A percentile compares a stretch with the other conserved stretches of the same genome.
Evolutionary conservation across 768 basidiomycete genomes (phyloP).

Genomic region (Pleurotus tuber-regium): DNA sequence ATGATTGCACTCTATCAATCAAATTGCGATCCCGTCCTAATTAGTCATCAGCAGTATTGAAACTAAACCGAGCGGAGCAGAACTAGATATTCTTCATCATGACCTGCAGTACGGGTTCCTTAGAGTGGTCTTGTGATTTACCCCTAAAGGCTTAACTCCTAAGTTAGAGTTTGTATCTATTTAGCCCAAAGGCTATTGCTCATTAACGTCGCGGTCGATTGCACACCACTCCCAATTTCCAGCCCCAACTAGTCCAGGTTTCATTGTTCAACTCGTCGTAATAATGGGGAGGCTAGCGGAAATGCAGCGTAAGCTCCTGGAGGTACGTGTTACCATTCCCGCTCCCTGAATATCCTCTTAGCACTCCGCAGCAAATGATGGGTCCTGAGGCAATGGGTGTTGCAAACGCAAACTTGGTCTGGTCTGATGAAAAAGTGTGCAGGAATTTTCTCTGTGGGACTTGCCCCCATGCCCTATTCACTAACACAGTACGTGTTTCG

Average conservation of each 20-base stretch:
- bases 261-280: too few species aligned
- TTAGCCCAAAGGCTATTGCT: not conserved
- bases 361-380: slow-evolving; percentile 89
- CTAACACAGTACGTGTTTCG: slow-evolving; percentile 79
- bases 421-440: slow-evolving; percentile 98
- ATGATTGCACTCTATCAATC: too few species aligned
- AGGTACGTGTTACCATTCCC: slow-evolving; percentile 25
- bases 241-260: too few species aligned
- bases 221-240: too few species aligned
- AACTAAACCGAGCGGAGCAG: too few species aligned
- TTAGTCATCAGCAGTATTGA: too few species aligned
- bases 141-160: too few species aligned
- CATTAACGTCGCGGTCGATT: too few species aligned
- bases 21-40: too few species aligned
- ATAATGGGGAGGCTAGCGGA: slow-evolving; percentile 94
- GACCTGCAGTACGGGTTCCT: too few species aligned
- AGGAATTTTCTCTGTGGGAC: slow-evolving; percentile 97
- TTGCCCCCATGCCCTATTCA: slow-evolving; percentile 97
- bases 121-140: too few species aligned
- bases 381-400: slow-evolving; percentile 99
- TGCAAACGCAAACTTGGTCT: slow-evolving; percentile 85
- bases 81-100: too few species aligned
- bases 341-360: slow-evolving; percentile 42
- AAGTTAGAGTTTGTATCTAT: not conserved
- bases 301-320: slow-evolving; percentile 92